Percentiles rank a stretch among this genome's conserved stretches.
Conservation (phyloP, 1,139 yeast species). For the Yamadazyma epiphylla region DNA sequence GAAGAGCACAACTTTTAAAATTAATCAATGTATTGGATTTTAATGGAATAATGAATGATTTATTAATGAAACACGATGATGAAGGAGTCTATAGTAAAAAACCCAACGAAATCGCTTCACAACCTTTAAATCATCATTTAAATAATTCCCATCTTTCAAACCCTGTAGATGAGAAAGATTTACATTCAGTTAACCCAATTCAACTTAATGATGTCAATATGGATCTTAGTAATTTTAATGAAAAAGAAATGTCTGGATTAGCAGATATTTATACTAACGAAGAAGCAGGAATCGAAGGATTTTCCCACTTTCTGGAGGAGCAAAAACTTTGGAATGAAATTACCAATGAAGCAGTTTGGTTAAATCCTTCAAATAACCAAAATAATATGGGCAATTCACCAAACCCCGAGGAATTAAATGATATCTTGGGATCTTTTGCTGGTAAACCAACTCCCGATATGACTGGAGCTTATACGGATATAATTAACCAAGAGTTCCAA, state of each 20-base stretch:
- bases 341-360: slow-evolving; percentile 72
- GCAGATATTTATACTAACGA: slow-evolving; percentile 31
- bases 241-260: slow-evolving; percentile 10
- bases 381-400: not conserved
- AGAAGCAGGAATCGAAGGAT: slow-evolving; percentile 44
- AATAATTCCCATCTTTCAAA: not conserved
- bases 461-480: slow-evolving; percentile 32
- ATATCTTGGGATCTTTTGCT: slow-evolving; percentile 8
- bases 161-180: not conserved
- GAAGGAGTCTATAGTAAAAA: slow-evolving; percentile 17
- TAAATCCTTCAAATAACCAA: slow-evolving; percentile 18
- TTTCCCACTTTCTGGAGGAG: slow-evolving; percentile 47
- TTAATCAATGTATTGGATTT: slow-evolving; percentile 64
- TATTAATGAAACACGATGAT: slow-evolving; percentile 58
- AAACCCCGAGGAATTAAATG: slow-evolving; percentile 7
- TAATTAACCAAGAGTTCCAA: slow-evolving; percentile 39
- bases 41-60: slow-evolving; percentile 57
- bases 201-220: slow-evolving; percentile 1
- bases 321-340: slow-evolving; percentile 72
- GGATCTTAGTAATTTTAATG: slow-evolving; percentile 13
- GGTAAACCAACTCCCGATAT: slow-evolving; percentile 1
- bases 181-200: too few relatives aligned
- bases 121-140: too few relatives aligned
- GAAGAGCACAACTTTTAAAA: slow-evolving; percentile 69
- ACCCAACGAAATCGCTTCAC: not conserved